phyloP scores from a whole-genome alignment of 805 yeast genomes.

The Lachancea mirantina region DNA sequence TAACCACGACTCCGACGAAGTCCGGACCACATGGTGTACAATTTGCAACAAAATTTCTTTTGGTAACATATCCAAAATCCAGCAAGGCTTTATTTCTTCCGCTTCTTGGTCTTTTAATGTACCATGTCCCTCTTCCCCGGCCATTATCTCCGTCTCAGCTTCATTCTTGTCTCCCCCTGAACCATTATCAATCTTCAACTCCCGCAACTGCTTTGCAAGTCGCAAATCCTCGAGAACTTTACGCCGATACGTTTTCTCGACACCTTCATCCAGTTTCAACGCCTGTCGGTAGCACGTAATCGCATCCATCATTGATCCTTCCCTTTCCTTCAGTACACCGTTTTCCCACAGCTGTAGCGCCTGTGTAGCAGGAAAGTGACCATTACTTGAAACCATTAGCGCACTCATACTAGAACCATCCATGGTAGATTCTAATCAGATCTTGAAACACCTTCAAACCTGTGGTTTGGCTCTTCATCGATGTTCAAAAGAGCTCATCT shows the following conservation, averaged over 20 bases:
- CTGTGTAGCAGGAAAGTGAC: slow-evolving; percentile 8
- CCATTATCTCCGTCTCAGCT: slow-evolving; percentile 4
- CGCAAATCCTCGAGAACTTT: slow-evolving; percentile 40
- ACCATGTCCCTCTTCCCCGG: slow-evolving; percentile 7
- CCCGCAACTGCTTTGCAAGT: slow-evolving; percentile 19
- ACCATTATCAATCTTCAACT: slow-evolving; percentile 3
- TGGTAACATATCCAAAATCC: slow-evolving; percentile 41
- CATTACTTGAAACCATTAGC: too few species aligned
- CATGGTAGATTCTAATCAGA: too few species aligned
- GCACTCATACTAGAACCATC: too few species aligned
- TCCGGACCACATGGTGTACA: slow-evolving; percentile 39
- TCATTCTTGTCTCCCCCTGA: slow-evolving; percentile 3
- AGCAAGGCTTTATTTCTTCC: slow-evolving; percentile 34
- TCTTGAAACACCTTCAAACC: too few species aligned
- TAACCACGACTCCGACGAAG: slow-evolving; percentile 60
- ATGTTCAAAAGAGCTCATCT: too few species aligned
- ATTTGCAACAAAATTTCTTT: slow-evolving; percentile 52
- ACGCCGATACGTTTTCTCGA: slow-evolving; percentile 62
- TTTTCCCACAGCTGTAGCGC: slow-evolving; percentile 63
- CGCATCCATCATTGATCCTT: slow-evolving; percentile 79
- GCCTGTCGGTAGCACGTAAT: slow-evolving; percentile 67
- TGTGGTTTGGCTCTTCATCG: too few species aligned
- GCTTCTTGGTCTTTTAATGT: slow-evolving; percentile 13
- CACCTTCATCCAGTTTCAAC: slow-evolving; percentile 44
- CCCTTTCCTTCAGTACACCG: slow-evolving; percentile 64